These are phyloP conservation scores for Lipomyces yamadae DNA, from an alignment of 805 yeast genomes.

Conservation along the genomic window DNA sequence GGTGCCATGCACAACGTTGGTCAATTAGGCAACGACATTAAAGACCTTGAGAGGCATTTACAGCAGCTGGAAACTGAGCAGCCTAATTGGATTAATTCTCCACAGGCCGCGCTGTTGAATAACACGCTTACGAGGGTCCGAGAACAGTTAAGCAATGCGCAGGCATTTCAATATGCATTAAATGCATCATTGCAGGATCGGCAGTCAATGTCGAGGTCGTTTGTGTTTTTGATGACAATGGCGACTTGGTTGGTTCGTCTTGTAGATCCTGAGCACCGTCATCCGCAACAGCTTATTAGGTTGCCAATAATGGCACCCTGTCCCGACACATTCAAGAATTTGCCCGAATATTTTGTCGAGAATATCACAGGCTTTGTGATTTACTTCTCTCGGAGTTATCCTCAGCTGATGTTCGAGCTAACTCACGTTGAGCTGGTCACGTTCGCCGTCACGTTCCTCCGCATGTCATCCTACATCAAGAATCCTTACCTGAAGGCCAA, in stretches of 20 bases:
- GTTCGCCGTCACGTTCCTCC: slow-evolving; percentile 71
- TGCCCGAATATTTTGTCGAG: slow-evolving; percentile 85
- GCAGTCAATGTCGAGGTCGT: slow-evolving; percentile 64
- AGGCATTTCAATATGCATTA: slow-evolving; percentile 60
- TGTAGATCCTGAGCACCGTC: slow-evolving; percentile 71
- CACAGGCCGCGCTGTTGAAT: slow-evolving; percentile 40
- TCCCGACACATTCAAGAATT: slow-evolving; percentile 76
- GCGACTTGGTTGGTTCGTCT: slow-evolving; percentile 71
- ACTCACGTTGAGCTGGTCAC: slow-evolving; percentile 57
- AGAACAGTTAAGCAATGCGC: slow-evolving; percentile 48
- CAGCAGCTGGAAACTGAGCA: slow-evolving; percentile 53
- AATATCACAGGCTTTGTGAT: slow-evolving; percentile 76
- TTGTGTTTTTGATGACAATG: slow-evolving; percentile 79
- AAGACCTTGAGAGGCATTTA: slow-evolving; percentile 56
- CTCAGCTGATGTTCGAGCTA: slow-evolving; percentile 57
- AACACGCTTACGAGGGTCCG: slow-evolving; percentile 54
- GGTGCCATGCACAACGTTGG: slow-evolving; percentile 68
- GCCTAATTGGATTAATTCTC: slow-evolving; percentile 41
- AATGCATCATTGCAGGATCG: slow-evolving; percentile 65
- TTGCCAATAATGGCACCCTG: slow-evolving; percentile 62
- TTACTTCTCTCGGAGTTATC: slow-evolving; percentile 59
- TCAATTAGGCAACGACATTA: slow-evolving; percentile 56
- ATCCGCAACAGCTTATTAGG: slow-evolving; percentile 57
- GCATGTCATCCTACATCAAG: slow-evolving; percentile 69
- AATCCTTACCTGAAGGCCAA: slow-evolving; percentile 93